Base-by-base conservation (phyloP, 2,329 filamentous ascomycete genomes). In the Neoarthrinium moseri region DNA sequence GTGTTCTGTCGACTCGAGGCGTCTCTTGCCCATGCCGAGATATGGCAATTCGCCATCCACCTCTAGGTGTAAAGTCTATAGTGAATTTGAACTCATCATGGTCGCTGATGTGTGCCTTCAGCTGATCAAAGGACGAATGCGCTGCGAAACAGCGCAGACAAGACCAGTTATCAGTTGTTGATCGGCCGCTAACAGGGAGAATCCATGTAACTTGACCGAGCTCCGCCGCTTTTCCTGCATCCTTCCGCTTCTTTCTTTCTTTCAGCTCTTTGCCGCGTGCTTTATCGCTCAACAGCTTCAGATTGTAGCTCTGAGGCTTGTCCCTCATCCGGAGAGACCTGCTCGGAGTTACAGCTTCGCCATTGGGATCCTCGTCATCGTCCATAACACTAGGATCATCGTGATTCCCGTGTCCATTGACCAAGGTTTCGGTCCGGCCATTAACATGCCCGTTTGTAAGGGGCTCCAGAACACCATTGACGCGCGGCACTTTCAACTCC, bases 261-360 rank as follows among this genome's bases (percentile, higher is more conserved):
- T 69, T 70, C 15, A 60, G 57, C 34, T 75, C 73, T 52, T 70
- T 77, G 4, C 79, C 78, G 42, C 78, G 71, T 5, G 78, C 77
- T 53, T 78, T 75, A 53, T 80, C 77, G 59, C 75, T 83, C 13
- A 84, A 63, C 11, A 75, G 67, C 57, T 81, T 83, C 29, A 84
- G 61, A 51, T 84, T 84, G 56, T 84, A 84, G 18, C 72, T 70
- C 49, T 76, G 75, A 46, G 71, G 73, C 33, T 66, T 67, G 15
- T 63, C 70, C 43, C 78, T 71, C 13, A 66, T 63, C 34, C 78
- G 71, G 15, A 80, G 61, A 2, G 74, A 73, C 47, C 78, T 71
- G 43, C 69, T 77, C 0, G 77, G 77, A 2, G 77, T 81, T 12
- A 69, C 64, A 15, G 77, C 74, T 21, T 72, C 70, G 27, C 75